A percentile compares a stretch with the other conserved stretches of the same genome.
Evolutionary conservation across 495 filamentous ascomycete species (phyloP).

Genomic region (Tuber magnatum): DNA sequence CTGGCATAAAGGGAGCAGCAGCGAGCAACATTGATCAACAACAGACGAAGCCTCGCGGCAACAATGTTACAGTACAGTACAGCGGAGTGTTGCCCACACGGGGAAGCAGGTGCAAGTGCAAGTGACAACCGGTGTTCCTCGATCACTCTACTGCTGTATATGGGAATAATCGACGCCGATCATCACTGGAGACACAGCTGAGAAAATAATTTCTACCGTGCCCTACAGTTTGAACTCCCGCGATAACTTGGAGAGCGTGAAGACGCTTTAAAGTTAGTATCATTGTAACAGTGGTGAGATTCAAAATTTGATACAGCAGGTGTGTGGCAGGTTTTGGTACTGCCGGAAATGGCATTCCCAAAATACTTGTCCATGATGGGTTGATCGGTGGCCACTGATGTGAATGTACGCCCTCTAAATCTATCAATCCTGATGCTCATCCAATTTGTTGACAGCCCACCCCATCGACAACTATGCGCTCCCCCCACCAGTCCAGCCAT

Average conservation of each 20-base stretch:
- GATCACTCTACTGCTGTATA: background rate
- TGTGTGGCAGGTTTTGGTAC: background rate
- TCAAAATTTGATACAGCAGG: background rate
- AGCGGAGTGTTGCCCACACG: background rate
- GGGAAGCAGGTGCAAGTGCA: background rate
- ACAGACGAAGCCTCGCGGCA: background rate
- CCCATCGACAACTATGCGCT: conserved; percentile 4
- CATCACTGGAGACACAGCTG: background rate
- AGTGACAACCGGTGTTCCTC: background rate
- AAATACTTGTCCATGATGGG: background rate
- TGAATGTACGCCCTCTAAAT: background rate
- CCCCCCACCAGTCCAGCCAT: conserved; percentile 3
- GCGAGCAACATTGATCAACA: background rate
- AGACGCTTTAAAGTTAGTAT: background rate
- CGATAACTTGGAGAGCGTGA: background rate
- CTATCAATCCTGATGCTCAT: background rate
- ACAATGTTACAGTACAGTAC: background rate
- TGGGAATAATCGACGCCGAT: background rate
- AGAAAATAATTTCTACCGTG: background rate
- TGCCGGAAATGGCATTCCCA: background rate
- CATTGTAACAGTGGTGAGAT: too few species aligned
- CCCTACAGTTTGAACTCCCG: background rate
- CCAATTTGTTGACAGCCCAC: background rate
- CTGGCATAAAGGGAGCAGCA: background rate
- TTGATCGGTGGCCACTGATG: background rate